phyloP scores from a whole-genome alignment of 768 basidiomycete genomes.

The Rhizopogon vesiculosus region DNA sequence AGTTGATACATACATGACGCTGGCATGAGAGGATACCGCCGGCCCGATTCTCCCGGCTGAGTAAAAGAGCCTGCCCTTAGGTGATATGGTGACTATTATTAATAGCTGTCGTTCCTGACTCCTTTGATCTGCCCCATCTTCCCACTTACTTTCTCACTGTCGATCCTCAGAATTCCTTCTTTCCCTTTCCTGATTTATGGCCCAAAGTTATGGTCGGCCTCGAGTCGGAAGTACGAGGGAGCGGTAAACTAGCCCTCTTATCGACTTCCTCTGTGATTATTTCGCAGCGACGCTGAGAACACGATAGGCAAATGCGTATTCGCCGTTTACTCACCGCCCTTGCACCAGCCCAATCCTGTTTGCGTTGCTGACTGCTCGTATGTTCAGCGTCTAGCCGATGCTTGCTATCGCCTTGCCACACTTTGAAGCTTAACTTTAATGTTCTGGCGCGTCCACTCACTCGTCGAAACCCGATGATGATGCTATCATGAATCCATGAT shows the following conservation, averaged over 20 bases:
- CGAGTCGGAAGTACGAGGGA: conserved; percentile 10
- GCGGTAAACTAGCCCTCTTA: not conserved
- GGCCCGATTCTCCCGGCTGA: not conserved
- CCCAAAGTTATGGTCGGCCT: not conserved
- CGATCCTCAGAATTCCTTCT: not conserved
- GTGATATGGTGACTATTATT: not conserved
- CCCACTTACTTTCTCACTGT: not conserved
- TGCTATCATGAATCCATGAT: conserved; percentile 3
- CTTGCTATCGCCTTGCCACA: not conserved
- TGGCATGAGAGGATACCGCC: not conserved
- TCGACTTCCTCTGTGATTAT: conserved; percentile 7
- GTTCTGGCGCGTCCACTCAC: not conserved
- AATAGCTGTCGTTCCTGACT: not conserved
- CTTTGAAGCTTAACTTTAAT: not conserved
- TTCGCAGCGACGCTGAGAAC: conserved; percentile 1
- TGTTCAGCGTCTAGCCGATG: not conserved
- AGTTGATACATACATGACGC: not conserved
- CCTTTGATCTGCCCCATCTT: not conserved
- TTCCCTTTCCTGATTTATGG: too few species aligned
- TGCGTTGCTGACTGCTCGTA: not conserved
- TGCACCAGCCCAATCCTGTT: not conserved
- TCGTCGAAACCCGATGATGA: not conserved
- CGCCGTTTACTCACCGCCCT: not conserved
- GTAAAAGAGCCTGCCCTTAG: not conserved
- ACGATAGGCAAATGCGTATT: conserved; percentile 6